Percentiles rank a stretch among this genome's conserved stretches.
These are phyloP conservation scores for Chernovozyma aurita DNA, from an alignment of 1,139 yeast species.

Conservation along the genomic window DNA sequence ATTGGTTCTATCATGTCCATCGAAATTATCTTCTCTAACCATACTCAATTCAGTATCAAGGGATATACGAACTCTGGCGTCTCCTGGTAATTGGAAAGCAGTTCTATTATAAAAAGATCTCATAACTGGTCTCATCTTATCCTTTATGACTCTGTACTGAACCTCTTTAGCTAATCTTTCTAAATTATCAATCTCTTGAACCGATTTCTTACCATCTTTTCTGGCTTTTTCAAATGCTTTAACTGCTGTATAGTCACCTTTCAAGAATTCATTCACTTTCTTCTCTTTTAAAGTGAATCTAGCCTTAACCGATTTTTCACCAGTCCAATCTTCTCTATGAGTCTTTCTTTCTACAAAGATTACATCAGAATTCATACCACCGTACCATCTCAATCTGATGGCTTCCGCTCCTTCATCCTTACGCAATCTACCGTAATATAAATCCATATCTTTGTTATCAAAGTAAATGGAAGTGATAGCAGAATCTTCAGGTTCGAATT, in stretches of 20 bases:
- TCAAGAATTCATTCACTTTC: slow-evolving; percentile 76
- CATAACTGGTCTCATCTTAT: slow-evolving; percentile 86
- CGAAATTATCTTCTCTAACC: slow-evolving; percentile 97
- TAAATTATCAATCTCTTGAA: slow-evolving; percentile 83
- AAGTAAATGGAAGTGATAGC: slow-evolving; percentile 96
- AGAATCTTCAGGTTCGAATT: slow-evolving; percentile 88
- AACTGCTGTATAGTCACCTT: slow-evolving; percentile 79
- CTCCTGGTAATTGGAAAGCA: slow-evolving; percentile 98
- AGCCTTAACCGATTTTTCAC: slow-evolving; percentile 96
- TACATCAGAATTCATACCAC: slow-evolving; percentile 91
- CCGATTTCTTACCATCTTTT: slow-evolving; percentile 84
- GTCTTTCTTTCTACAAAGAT: slow-evolving; percentile 96
- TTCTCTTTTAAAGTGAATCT: slow-evolving; percentile 90
- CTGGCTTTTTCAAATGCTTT: slow-evolving; percentile 91
- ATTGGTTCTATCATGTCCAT: slow-evolving; percentile 84
- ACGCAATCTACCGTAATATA: slow-evolving; percentile 89
- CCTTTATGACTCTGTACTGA: slow-evolving; percentile 81
- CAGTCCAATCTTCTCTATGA: slow-evolving; percentile 99
- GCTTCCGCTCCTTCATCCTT: slow-evolving; percentile 99
- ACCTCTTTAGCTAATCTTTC: slow-evolving; percentile 91
- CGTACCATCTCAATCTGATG: slow-evolving; percentile 96
- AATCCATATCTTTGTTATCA: slow-evolving; percentile 83
- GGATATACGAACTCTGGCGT: slow-evolving; percentile 96
- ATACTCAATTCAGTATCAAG: slow-evolving; percentile 91
- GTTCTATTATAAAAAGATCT: slow-evolving; percentile 97